Conservation (phyloP, 2,329 filamentous ascomycete genomes). For the Fusarium nelsonii region DNA sequence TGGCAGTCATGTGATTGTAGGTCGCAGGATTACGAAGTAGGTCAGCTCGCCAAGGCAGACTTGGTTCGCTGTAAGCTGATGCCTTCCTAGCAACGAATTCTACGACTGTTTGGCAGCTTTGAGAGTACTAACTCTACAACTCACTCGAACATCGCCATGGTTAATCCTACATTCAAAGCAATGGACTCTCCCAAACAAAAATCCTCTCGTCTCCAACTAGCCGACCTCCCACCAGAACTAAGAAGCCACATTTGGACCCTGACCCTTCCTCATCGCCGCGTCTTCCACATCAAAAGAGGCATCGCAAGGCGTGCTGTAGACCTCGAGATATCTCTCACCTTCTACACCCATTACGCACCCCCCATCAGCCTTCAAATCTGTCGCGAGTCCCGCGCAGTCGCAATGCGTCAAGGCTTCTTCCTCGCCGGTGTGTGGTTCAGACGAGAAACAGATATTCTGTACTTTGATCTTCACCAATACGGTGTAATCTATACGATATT, state of each 20-base stretch:
- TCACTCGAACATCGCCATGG: too few species aligned
- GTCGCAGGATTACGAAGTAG: constrained; percentile 9
- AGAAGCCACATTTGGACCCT: constrained; percentile 48
- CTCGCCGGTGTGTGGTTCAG: constrained; percentile 48
- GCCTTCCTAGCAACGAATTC: too few species aligned
- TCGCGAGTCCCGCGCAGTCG: constrained; percentile 47
- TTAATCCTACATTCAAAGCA: background rate
- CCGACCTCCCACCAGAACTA: constrained; percentile 46
- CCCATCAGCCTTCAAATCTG: constrained; percentile 36
- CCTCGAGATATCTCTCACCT: too few species aligned
- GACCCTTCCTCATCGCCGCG: too few species aligned
- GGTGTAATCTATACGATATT: too few species aligned
- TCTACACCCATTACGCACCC: too few species aligned
- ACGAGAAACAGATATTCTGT: constrained; percentile 47
- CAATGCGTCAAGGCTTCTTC: constrained; percentile 47
- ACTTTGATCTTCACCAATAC: constrained; percentile 37
- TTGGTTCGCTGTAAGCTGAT: constrained; percentile 7
- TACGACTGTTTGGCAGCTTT: too few species aligned
- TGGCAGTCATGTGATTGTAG: too few species aligned
- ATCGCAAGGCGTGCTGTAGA: too few species aligned
- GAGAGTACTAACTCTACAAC: too few species aligned
- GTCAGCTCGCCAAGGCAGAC: constrained; percentile 30
- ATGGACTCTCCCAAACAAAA: background rate
- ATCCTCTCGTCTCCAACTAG: constrained; percentile 17
- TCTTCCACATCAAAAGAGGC: too few species aligned